Base-by-base conservation (phyloP, 31 red algal genomes). In the Endocladia muricata region DNA sequence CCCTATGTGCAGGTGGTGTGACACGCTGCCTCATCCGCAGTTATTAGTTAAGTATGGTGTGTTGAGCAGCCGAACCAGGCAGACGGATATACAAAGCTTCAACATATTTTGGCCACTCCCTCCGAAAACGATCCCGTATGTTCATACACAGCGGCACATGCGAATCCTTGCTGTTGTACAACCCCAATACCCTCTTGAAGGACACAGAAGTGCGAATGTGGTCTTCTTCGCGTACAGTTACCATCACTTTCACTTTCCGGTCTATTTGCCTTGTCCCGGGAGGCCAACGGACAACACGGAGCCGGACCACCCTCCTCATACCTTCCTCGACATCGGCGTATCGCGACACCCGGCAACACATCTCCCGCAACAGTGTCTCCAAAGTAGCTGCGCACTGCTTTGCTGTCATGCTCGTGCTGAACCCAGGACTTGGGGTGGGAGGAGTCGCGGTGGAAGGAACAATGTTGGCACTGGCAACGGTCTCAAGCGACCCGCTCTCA, bases 371-470 rank as follows among this genome's bases (percentile, higher is more conserved):
- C 4, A 88, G 64, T 36, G 85, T 88, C 52, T 88, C 85, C 67
- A 88, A 81, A 22, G 85, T 88, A 11, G 85, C 85, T 6, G 85
- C 85, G 34, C 85, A 88, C 42, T 88, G 85, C 42, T 78, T 77
- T 4, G 85, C 85, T 19, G 85, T 88, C 85, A 88, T 88, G 28
- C 85, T 88, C 11, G 85, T 88, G 37, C 76, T 88, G 54, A 88
- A 88, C 3, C 85, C 85, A n/a, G n/a, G n/a, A n/a, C n/a, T n/a
- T 3, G 61, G 63, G 6, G 29, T 68, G 33, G 63, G 17, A 28
- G 32, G 32, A 15, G 71, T 23, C 0, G 23, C 33, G 33, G 7
- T 67, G 26, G 23, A 34, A 19, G 21, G 25, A 17, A 58, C 73
- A 33, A 43, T 63, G 37, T 54, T 39, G 9, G 41, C 43, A 42